Evolutionary conservation across 805 yeast genomes (phyloP).

Genomic region (Cyberlindnera maritima): DNA sequence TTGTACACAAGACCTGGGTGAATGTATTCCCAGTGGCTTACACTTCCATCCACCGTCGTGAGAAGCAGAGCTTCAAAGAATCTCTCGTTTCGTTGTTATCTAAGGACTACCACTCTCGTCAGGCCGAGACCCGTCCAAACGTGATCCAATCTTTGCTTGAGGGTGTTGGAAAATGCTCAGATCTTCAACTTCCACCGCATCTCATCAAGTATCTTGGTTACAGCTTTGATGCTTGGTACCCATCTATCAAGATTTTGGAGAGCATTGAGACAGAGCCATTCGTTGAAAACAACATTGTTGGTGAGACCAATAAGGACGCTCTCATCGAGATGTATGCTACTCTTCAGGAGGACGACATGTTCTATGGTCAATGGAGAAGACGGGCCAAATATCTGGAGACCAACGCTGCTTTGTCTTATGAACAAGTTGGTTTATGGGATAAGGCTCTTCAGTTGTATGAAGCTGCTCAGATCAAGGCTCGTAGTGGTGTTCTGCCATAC

Average conservation of each 20-base stretch:
- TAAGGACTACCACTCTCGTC: conserved; percentile 91
- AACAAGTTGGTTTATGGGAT: conserved; percentile 93
- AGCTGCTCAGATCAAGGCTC: conserved; percentile 93
- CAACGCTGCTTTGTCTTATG: conserved; percentile 87
- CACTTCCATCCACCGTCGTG: conserved; percentile 70
- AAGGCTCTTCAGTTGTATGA: conserved; percentile 92
- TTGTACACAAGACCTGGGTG: conserved; percentile 83
- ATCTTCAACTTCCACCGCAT: conserved; percentile 87
- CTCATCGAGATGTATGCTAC: conserved; percentile 84
- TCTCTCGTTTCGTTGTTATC: conserved; percentile 75
- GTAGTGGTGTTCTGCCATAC: conserved; percentile 92
- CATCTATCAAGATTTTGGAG: conserved; percentile 82
- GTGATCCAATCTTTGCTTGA: conserved; percentile 81
- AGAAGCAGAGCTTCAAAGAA: conserved; percentile 80
- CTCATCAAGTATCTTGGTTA: conserved; percentile 83
- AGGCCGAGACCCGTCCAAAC: conserved; percentile 81
- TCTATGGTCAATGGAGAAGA: conserved; percentile 96
- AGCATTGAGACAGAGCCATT: conserved; percentile 56
- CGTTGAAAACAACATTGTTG: conserved; percentile 68
- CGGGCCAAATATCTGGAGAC: conserved; percentile 94
- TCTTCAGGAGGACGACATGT: conserved; percentile 92
- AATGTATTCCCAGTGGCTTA: conserved; percentile 80
- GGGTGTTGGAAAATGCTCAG: conserved; percentile 74
- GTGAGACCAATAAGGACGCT: conserved; percentile 88
- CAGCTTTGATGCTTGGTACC: conserved; percentile 89